Base-by-base conservation (phyloP, 2,329 filamentous ascomycete species). In the Colletotrichum tofieldiae region DNA sequence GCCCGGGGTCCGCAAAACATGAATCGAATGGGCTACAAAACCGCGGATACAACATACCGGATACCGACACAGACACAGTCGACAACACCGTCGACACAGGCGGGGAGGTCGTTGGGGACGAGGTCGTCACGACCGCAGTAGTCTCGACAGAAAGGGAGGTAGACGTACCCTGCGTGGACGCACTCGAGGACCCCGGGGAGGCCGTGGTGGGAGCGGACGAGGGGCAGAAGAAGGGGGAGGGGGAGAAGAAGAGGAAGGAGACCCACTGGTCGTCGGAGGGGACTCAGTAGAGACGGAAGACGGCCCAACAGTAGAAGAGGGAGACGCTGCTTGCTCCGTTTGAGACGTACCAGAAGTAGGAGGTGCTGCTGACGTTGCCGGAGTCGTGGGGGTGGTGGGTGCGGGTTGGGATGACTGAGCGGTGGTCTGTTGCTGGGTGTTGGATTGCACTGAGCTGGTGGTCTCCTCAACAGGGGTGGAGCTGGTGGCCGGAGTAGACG, bases 281-380 rank as follows among this genome's bases (percentile, higher is more conserved):
- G 61, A 65, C 67, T 74, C 73, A 59, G 71, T 55, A 67, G 74
- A 60, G 66, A 59, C 76, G 37, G 76, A 70, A 41, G 77, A 83
- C 78, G 76, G 79, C 61, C 55, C 71, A 80, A 77, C 80, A 77
- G 76, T 69, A 68, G 75, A 73, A 75, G 77, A 65, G 41, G 78
- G 60, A 54, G 77, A 75, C 70, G 75, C 67, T 58, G 69, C 72
- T 62, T 66, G 56, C 65, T 70, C 61, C 56, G 73, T 64, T 67
- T 70, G 67, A 55, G 72, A 75, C 73, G 73, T 75, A 75, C 73
- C 73, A 75, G 78, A 75, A 76, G 77, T 76, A 74, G 80, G 76
- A 72, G 77, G 71, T 75, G 77, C 76, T 78, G 78, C 75, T 73
- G 72, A 60, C 23, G 65, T 75, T 23, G 78, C 78, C 75, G 75